Evolutionary conservation across 1,284 basidiomycete genomes (phyloP), one percentile per base, ranked within the genome.

Genomic region (Macrocybe sp.): DNA sequence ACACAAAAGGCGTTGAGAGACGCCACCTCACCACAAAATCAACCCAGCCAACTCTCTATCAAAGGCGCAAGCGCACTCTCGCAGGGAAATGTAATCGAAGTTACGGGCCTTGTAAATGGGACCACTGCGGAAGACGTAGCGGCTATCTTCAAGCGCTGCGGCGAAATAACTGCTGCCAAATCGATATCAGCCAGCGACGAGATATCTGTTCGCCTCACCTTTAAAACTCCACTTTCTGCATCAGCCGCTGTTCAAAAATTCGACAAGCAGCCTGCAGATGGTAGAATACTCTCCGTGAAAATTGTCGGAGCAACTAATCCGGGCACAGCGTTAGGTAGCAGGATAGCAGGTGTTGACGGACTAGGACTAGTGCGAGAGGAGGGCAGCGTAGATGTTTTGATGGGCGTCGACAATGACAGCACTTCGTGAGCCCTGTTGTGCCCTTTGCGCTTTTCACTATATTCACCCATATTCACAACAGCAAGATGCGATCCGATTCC

Each of bases 401-500:
- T 87, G 76, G 67, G 73, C 31, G 59, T 67, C n/a, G 66, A 65
- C n/a, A 65, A 62, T 31, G 65, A 68, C 12, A 58, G 64, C 32
- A 74, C 74, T 53, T 83, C 85, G 86, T 89, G 59, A 68, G 85
- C 79, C 2, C 12, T n/a, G 32, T 44, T 8, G 22, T 37, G 29
- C 37, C n/a, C 14, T 29, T 30, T 11, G 8, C n/a, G 6, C n/a
- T 5, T 12, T 14, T 14, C 10, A 11, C 7, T 37, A 12, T 44
- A 44, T 30, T 47, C 34, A 8, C 42, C 46, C 45, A 40, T 43
- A 9, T 46, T 30, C 37, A 14, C 52, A 38, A 51, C 58, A 92
- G 89, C 51, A 92, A 92, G 78, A 76, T 93, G 74, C 87, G 90
- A 51, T 92, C 90, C 2, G 90, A 93, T 59, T 79, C 79, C 4